A percentile compares a stretch with the other conserved stretches of the same genome.
phyloP scores from a whole-genome alignment of 805 yeast species.

The Candida maltosa region DNA sequence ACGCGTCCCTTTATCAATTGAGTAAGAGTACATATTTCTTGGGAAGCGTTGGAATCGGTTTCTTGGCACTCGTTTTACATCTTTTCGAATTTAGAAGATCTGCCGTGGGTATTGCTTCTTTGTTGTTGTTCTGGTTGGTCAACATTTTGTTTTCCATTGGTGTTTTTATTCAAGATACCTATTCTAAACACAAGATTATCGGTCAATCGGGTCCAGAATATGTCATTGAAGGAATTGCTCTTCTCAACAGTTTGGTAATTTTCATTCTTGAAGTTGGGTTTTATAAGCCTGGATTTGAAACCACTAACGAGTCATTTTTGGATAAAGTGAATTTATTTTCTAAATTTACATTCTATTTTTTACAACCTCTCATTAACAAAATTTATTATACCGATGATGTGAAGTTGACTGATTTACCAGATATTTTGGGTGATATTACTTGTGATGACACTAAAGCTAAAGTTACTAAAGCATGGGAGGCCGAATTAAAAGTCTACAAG shows the following conservation, averaged over 20 bases:
- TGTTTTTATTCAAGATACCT: conserved; percentile 16
- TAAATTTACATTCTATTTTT: conserved; percentile 22
- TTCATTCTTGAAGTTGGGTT: conserved; percentile 14
- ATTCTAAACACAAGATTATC: conserved; percentile 16
- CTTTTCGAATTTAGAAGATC: conserved; percentile 40
- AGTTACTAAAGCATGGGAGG: conserved; percentile 22
- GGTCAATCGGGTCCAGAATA: conserved; percentile 9
- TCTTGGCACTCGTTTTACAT: conserved; percentile 40
- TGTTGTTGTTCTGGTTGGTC: conserved; percentile 38
- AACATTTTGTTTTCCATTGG: conserved; percentile 9
- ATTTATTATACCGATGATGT: conserved; percentile 22
- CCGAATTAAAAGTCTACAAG: conserved; percentile 12
- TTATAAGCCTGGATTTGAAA: conserved; percentile 18
- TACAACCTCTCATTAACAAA: conserved; percentile 21
- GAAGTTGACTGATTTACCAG: conserved; percentile 60
- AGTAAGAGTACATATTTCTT: conserved; percentile 4
- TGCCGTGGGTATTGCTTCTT: conserved; percentile 33
- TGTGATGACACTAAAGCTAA: conserved; percentile 14
- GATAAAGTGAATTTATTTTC: conserved; percentile 20
- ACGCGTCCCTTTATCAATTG: conserved; percentile 1
- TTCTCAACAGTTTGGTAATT: conserved; percentile 14
- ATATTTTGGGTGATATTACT: conserved; percentile 17
- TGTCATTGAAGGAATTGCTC: conserved; percentile 11
- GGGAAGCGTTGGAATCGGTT: conserved; percentile 3
- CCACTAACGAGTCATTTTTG: conserved; percentile 22